Percentiles rank a stretch among this genome's conserved stretches.
These are phyloP conservation scores for Fusarium equiseti DNA, from an alignment of 2,329 filamentous ascomycete genomes.

Conservation along the genomic window DNA sequence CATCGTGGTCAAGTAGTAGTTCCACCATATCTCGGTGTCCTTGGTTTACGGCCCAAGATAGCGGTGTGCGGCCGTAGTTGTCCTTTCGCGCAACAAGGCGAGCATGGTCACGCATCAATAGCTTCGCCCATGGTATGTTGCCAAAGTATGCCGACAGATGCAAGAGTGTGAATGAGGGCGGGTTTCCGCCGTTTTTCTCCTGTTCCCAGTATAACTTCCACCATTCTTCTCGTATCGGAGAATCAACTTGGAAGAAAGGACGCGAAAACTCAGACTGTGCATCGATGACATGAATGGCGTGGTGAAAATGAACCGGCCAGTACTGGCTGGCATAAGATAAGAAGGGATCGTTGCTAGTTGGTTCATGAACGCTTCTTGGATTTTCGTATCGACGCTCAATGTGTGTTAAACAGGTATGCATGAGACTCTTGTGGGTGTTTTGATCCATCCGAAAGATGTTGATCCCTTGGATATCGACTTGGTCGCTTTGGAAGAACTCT, in stretches of 20 bases:
- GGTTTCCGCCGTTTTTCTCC: constrained; percentile 1
- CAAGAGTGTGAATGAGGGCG: constrained; percentile 1
- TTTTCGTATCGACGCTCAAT: not conserved
- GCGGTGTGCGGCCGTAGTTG: constrained; percentile 1
- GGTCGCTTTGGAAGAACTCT: constrained; percentile 6
- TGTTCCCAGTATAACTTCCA: constrained; percentile 9
- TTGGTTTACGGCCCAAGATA: constrained; percentile 5
- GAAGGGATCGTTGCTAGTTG: not conserved
- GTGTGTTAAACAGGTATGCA: not conserved
- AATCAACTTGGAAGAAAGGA: constrained; percentile 1
- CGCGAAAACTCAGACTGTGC: not conserved
- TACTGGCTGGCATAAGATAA: not conserved
- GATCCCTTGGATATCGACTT: not conserved
- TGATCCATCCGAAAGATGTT: constrained; percentile 1
- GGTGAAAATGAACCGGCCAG: not conserved
- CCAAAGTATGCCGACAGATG: constrained; percentile 6
- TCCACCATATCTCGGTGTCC: constrained; percentile 1
- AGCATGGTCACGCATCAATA: not conserved
- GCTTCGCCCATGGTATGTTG: not conserved
- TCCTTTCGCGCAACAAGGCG: constrained; percentile 4
- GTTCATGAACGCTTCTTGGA: not conserved
- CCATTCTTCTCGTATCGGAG: constrained; percentile 1
- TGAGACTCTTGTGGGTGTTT: not conserved
- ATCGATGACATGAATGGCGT: not conserved
- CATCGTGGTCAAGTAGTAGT: not conserved